A percentile compares a stretch with the other conserved stretches of the same genome.
These are phyloP conservation scores for Mucor piriformis DNA, from an alignment of 371 early-diverging fungal genomes.

Conservation along the genomic window DNA sequence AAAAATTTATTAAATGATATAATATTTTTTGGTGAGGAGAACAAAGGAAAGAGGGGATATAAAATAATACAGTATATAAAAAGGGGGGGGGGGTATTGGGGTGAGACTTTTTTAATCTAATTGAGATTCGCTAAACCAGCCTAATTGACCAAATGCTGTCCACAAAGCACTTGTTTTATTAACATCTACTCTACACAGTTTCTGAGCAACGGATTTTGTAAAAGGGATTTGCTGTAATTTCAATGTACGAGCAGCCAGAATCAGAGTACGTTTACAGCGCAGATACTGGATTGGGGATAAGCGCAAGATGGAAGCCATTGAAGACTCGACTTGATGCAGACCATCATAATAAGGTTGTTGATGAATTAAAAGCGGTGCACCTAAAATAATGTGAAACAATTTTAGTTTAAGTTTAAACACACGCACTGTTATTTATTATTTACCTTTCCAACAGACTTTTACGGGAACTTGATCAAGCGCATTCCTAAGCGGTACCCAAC, in stretches of 20 bases:
- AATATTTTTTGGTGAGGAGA: background rate
- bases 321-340: conserved; percentile 57
- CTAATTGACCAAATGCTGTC: conserved; percentile 39
- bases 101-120: background rate
- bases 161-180: conserved; percentile 44
- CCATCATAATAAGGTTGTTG: conserved; percentile 43
- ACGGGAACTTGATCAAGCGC: conserved; percentile 27
- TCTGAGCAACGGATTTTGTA: conserved; percentile 44
- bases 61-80: conserved; percentile 1
- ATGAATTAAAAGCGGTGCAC: conserved; percentile 50
- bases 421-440: conserved; percentile 1
- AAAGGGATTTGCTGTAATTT: conserved; percentile 32
- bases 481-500: conserved; percentile 26
- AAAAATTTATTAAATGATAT: too few species aligned
- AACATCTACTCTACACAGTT: conserved; percentile 40
- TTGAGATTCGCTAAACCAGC: conserved; percentile 29
- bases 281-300: conserved; percentile 69
- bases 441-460: conserved; percentile 41
- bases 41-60: background rate
- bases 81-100: background rate
- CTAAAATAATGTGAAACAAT: conserved; percentile 11
- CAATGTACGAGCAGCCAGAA: conserved; percentile 34
- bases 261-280: conserved; percentile 40
- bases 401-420: background rate
- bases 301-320: conserved; percentile 65